Evolutionary conservation across 78 protist genomes (phyloP).

Genomic region (Blattamonas nauphoetae): DNA sequence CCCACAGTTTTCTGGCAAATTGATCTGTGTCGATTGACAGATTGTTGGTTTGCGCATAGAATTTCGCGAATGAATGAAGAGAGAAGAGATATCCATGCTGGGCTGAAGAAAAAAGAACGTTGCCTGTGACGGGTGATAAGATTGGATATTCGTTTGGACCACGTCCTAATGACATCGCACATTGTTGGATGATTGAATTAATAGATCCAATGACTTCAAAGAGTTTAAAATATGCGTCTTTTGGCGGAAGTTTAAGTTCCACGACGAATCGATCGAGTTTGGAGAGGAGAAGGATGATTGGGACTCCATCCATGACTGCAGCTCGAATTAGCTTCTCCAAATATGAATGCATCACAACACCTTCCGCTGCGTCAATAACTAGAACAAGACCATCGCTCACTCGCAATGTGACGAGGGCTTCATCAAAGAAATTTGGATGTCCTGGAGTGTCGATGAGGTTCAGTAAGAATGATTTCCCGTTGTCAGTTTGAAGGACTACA

Average conservation of each 20-base stretch:
- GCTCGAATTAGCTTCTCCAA: constrained; percentile 57
- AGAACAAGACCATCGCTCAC: constrained; percentile 82
- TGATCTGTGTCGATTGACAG: constrained; percentile 20
- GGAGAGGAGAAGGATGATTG: constrained; percentile 35
- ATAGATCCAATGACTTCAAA: constrained; percentile 44
- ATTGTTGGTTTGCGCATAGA: constrained; percentile 34
- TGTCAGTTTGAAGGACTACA: constrained; percentile 59
- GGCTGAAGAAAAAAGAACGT: constrained; percentile 16
- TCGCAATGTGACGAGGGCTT: constrained; percentile 64
- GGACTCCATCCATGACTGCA: constrained; percentile 48
- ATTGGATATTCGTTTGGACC: neutral
- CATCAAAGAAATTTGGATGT: constrained; percentile 80
- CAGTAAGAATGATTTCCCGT: constrained; percentile 64
- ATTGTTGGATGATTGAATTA: neutral
- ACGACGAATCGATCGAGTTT: constrained; percentile 83
- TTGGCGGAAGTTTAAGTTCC: constrained; percentile 90
- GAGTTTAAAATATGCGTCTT: constrained; percentile 86
- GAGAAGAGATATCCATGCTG: neutral
- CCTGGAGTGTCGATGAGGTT: constrained; percentile 99
- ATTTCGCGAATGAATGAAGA: constrained; percentile 58
- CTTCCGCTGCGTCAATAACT: constrained; percentile 90
- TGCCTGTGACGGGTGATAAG: constrained; percentile 25
- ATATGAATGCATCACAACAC: constrained; percentile 61
- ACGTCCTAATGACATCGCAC: neutral
- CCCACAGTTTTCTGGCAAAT: constrained; percentile 86